These are phyloP conservation scores for Aspergillus heteromorphus DNA, from an alignment of 495 filamentous ascomycete species.

Conservation along the genomic window DNA sequence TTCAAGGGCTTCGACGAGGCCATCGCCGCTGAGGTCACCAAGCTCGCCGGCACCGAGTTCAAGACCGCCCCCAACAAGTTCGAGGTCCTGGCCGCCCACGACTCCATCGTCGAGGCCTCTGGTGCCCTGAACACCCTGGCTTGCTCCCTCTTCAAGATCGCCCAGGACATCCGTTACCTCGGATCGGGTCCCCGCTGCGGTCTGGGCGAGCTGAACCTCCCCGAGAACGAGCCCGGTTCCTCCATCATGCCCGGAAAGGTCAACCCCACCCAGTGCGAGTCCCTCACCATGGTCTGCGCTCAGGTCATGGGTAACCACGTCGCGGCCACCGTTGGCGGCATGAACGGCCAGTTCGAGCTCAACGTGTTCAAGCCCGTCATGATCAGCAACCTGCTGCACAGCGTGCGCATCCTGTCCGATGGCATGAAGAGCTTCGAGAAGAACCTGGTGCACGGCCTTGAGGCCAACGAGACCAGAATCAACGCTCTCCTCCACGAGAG, in stretches of 20 bases:
- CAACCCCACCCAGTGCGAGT: constrained; percentile 97
- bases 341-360: constrained; percentile 97
- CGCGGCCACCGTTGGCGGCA: constrained; percentile 84
- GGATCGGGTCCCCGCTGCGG: constrained; percentile 95
- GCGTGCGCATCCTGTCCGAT: constrained; percentile 76
- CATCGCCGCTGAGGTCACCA: constrained; percentile 82
- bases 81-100: constrained; percentile 94
- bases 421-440: constrained; percentile 92
- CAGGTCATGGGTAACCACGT: constrained; percentile 98
- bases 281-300: constrained; percentile 93
- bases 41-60: constrained; percentile 89
- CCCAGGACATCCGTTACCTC: constrained; percentile 95
- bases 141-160: constrained; percentile 92
- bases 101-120: constrained; percentile 89
- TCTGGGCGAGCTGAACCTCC: constrained; percentile 83
- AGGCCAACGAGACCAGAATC: constrained; percentile 92
- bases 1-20: constrained; percentile 92
- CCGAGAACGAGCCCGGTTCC: constrained; percentile 95
- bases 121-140: constrained; percentile 93
- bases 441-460: constrained; percentile 81
- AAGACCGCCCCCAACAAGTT: constrained; percentile 99
- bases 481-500: constrained; percentile 80
- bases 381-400: constrained; percentile 92
- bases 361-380: constrained; percentile 98
- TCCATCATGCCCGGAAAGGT: constrained; percentile 99